phyloP scores from a whole-genome alignment of 2,329 filamentous ascomycete species.

The Catunica adiposa region DNA sequence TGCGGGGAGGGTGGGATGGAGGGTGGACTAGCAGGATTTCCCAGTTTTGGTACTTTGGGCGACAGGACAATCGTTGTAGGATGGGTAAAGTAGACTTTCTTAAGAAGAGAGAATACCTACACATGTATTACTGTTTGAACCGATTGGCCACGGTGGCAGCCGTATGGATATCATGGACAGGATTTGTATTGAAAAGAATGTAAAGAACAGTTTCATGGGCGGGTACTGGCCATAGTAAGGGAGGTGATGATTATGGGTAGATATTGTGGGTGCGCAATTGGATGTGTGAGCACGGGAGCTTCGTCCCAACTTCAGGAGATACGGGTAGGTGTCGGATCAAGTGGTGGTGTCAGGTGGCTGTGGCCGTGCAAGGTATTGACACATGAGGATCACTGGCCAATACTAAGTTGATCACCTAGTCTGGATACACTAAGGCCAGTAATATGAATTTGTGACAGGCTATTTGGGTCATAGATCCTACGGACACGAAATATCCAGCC shows the following conservation, averaged over 20 bases:
- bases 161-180: no score
- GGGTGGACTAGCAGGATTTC: neutral
- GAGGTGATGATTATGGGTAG: neutral
- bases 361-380: neutral
- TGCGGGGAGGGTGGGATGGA: neutral
- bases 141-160: no score
- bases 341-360: neutral
- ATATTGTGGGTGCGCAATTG: neutral
- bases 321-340: neutral
- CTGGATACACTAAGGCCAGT: no score
- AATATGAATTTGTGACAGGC: no score
- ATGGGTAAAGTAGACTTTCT: no score
- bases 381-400: neutral
- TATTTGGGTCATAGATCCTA: no score
- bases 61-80: no score
- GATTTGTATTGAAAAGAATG: neutral
- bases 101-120: no score
- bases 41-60: neutral
- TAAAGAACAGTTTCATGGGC: neutral
- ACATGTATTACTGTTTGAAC: no score
- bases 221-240: neutral
- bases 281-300: neutral
- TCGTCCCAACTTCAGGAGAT: slow-evolving; percentile 3
- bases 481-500: neutral
- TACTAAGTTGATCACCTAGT: no score